phyloP scores from a whole-genome alignment of 495 filamentous ascomycete genomes.

The Talaromyces ruber region DNA sequence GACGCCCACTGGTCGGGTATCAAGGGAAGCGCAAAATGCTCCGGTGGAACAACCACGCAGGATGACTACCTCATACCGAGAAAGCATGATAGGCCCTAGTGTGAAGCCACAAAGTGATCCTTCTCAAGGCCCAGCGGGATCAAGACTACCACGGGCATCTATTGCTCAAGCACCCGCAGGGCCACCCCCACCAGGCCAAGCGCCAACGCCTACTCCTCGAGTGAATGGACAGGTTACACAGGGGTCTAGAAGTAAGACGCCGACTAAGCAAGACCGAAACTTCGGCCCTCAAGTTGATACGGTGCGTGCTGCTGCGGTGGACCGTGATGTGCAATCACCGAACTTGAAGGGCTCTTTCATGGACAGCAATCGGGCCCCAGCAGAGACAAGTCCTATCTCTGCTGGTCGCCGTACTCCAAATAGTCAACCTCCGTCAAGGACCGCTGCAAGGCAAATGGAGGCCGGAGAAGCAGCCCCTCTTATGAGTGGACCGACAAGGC shows the following conservation, averaged over 20 bases:
- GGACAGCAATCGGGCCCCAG: slow-evolving; percentile 23
- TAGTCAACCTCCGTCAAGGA: slow-evolving; percentile 35
- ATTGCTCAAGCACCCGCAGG: slow-evolving; percentile 66
- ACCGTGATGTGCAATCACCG: slow-evolving; percentile 47
- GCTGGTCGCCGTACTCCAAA: slow-evolving; percentile 56
- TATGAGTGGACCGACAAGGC: slow-evolving; percentile 31
- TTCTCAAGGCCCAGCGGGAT: slow-evolving; percentile 34
- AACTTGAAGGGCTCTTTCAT: slow-evolving; percentile 39
- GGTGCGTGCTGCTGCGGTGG: slow-evolving; percentile 30
- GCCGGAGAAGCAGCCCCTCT: slow-evolving; percentile 39
- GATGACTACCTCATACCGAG: slow-evolving; percentile 40
- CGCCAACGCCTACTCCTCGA: slow-evolving; percentile 70
- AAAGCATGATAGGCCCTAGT: slow-evolving; percentile 40
- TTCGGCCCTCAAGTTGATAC: slow-evolving; percentile 46
- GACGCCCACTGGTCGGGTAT: slow-evolving; percentile 32
- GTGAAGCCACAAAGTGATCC: slow-evolving; percentile 22
- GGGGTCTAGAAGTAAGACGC: slow-evolving; percentile 46
- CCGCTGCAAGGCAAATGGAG: slow-evolving; percentile 40
- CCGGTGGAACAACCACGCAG: slow-evolving; percentile 46
- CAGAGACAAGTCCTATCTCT: slow-evolving; percentile 28
- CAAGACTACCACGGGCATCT: slow-evolving; percentile 62
- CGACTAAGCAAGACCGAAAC: slow-evolving; percentile 43
- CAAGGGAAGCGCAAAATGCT: slow-evolving; percentile 55
- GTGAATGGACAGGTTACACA: slow-evolving; percentile 39
- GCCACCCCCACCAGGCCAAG: slow-evolving; percentile 79